phyloP scores from a whole-genome alignment of 306 rosid species.

The Pyrus communis region DNA sequence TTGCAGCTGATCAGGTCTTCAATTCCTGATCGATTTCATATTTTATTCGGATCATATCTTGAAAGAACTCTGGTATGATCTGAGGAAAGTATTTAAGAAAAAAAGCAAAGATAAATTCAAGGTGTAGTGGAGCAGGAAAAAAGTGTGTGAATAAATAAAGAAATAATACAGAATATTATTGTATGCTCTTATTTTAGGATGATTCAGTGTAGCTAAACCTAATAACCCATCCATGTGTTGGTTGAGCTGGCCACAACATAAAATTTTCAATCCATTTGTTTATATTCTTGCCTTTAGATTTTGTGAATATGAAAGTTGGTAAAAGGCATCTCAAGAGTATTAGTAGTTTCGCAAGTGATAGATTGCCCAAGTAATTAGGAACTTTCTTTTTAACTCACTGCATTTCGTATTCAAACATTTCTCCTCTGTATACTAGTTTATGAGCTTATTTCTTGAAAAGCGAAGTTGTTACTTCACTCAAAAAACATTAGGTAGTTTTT shows the following conservation, averaged over 20 bases:
- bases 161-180: background rate
- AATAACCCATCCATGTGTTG: background rate
- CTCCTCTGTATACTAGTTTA: too few species aligned
- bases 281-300: background rate
- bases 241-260: background rate
- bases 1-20: background rate
- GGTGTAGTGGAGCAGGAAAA: background rate
- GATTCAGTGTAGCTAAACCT: too few species aligned
- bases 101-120: background rate
- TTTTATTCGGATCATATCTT: background rate
- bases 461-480: too few species aligned
- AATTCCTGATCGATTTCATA: background rate
- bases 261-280: background rate
- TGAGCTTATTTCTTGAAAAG: too few species aligned
- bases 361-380: background rate
- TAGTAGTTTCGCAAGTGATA: background rate
- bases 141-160: background rate
- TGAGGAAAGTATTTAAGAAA: background rate
- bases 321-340: background rate
- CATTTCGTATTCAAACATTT: too few species aligned
- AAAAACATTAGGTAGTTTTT: too few species aligned
- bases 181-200: background rate
- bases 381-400: too few species aligned
- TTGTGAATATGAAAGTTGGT: background rate
- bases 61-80: background rate